These are phyloP conservation scores for Cutaneotrichosporon dermatis DNA, from an alignment of 1,284 basidiomycete genomes.

Conservation along the genomic window DNA sequence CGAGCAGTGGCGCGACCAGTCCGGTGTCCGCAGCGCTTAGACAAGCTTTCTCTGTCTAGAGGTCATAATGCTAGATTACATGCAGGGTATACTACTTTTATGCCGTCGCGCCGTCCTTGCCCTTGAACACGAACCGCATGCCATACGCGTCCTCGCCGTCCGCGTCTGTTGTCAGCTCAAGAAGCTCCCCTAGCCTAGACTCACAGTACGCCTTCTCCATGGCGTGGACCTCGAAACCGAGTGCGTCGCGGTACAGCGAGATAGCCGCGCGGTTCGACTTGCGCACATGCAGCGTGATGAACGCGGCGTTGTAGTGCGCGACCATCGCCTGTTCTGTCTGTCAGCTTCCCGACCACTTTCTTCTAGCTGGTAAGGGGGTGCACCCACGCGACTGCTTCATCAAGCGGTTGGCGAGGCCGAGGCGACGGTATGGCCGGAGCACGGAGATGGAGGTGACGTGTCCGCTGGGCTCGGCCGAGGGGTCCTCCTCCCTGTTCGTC, in stretches of 20 bases:
- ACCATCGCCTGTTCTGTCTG: constrained; percentile 75
- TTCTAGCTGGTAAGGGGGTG: no score
- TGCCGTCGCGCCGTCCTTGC: constrained; percentile 10
- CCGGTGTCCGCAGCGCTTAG: constrained; percentile 44
- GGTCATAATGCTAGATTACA: constrained; percentile 14
- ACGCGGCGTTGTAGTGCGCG: constrained; percentile 68
- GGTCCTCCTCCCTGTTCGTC: constrained; percentile 64
- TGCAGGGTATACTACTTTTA: constrained; percentile 7
- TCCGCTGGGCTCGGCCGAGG: constrained; percentile 61
- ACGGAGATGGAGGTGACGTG: constrained; percentile 91
- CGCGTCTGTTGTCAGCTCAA: constrained; percentile 59
- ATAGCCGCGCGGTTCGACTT: constrained; percentile 82
- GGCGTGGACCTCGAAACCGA: constrained; percentile 72
- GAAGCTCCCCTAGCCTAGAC: constrained; percentile 27
- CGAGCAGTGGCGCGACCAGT: constrained; percentile 56
- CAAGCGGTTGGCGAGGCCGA: constrained; percentile 79
- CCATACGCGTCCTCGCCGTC: constrained; percentile 90
- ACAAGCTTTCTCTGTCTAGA: no score
- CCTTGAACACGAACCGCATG: constrained; percentile 61
- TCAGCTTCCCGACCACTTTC: background rate
- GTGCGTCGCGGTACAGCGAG: constrained; percentile 71
- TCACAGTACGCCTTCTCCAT: constrained; percentile 79
- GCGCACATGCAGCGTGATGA: constrained; percentile 78
- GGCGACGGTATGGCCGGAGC: constrained; percentile 71
- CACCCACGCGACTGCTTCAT: constrained; percentile 75